A percentile compares a stretch with the other conserved stretches of the same genome.
Conservation (phyloP, 148 eudicot genomes). For the Amaranthus cruentus region DNA sequence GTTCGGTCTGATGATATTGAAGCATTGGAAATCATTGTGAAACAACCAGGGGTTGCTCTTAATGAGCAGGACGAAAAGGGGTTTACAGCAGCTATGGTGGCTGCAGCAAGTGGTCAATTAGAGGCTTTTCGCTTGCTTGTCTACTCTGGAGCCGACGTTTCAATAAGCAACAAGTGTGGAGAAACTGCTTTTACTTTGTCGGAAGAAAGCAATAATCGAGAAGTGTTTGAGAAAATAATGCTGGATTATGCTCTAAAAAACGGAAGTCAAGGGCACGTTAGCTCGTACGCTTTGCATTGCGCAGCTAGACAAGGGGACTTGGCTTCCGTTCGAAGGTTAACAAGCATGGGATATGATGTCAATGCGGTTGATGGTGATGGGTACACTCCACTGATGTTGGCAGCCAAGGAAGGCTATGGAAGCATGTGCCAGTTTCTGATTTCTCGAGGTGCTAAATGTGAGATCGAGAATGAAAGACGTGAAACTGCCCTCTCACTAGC, state of each 20-base stretch:
- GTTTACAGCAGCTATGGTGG: slow-evolving; percentile 57
- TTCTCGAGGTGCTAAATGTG: slow-evolving; percentile 38
- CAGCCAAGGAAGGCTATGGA: slow-evolving; percentile 35
- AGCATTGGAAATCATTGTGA: slow-evolving; percentile 36
- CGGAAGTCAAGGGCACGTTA: slow-evolving; percentile 15
- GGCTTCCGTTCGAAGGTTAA: slow-evolving; percentile 24
- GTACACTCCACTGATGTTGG: slow-evolving; percentile 35
- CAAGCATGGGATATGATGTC: slow-evolving; percentile 29
- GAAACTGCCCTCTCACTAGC: slow-evolving; percentile 34
- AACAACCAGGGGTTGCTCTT: slow-evolving; percentile 36
- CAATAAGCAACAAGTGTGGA: slow-evolving; percentile 33
- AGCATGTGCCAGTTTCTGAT: slow-evolving; percentile 28
- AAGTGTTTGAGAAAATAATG: slow-evolving; percentile 41
- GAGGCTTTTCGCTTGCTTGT: slow-evolving; percentile 59
- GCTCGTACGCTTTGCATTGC: slow-evolving; percentile 35
- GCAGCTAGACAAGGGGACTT: slow-evolving; percentile 28
- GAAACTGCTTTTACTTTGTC: slow-evolving; percentile 28
- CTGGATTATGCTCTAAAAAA: slow-evolving; percentile 34
- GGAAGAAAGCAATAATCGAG: slow-evolving; percentile 30
- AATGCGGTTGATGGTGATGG: slow-evolving; percentile 28
- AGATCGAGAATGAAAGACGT: slow-evolving; percentile 22
- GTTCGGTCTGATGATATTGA: slow-evolving; percentile 42
- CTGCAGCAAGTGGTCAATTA: slow-evolving; percentile 44
- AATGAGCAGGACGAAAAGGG: slow-evolving; percentile 54
- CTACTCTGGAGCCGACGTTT: slow-evolving; percentile 43